Evolutionary conservation across 805 yeast species (phyloP).

Genomic region (Kazachstania psychrophila): DNA sequence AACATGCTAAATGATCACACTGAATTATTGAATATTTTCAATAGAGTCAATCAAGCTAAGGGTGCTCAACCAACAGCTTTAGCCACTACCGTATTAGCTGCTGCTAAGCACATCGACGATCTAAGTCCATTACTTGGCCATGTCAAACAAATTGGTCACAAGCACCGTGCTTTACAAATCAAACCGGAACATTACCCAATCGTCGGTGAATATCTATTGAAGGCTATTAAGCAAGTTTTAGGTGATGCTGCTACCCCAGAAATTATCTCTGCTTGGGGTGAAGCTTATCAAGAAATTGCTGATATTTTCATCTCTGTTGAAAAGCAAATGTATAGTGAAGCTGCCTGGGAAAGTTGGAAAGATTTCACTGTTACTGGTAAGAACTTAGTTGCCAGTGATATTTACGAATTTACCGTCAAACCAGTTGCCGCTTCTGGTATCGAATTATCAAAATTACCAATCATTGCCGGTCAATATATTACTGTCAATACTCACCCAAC

Average conservation of each 20-base stretch:
- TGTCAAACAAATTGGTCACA: slow-evolving; percentile 51
- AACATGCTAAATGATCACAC: slow-evolving; percentile 46
- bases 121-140: slow-evolving; percentile 43
- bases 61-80: slow-evolving; percentile 54
- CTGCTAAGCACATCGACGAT: slow-evolving; percentile 56
- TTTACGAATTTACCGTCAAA: slow-evolving; percentile 43
- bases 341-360: slow-evolving; percentile 53
- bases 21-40: slow-evolving; percentile 52
- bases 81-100: slow-evolving; percentile 51
- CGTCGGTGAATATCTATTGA: slow-evolving; percentile 50
- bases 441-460: slow-evolving; percentile 15
- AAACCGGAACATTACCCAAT: slow-evolving; percentile 56
- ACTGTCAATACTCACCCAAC: slow-evolving; percentile 31
- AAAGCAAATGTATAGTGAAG: slow-evolving; percentile 36
- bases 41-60: slow-evolving; percentile 45
- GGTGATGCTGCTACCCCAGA: slow-evolving; percentile 54
- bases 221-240: slow-evolving; percentile 44
- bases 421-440: slow-evolving; percentile 35
- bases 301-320: slow-evolving; percentile 50
- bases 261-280: slow-evolving; percentile 54
- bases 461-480: slow-evolving; percentile 35
- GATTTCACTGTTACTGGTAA: slow-evolving; percentile 38
- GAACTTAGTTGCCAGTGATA: slow-evolving; percentile 37
- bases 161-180: slow-evolving; percentile 58
- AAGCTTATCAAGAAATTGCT: slow-evolving; percentile 58